Base-by-base conservation (phyloP, 805 yeast species). In the Teunomyces cretensis region DNA sequence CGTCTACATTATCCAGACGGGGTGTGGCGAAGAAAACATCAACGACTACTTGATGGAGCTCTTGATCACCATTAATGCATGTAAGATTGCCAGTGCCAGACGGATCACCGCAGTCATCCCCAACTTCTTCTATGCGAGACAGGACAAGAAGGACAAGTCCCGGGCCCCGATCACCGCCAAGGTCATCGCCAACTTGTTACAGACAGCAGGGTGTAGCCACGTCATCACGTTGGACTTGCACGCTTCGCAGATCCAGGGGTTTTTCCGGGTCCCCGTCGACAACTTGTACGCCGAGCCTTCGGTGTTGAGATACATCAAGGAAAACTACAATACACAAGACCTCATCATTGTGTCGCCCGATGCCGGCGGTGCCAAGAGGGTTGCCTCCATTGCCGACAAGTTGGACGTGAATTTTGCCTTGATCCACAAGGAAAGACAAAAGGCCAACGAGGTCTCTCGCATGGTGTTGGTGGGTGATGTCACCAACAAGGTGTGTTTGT, bases 301-400 rank as follows among this genome's bases (percentile, higher is more conserved):
- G 45, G 95, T 88, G 15, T 77, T 92, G 39, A 74, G 86, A 54
- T 94, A 88, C 65, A 88, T 92, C 55, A 81, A 79, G 51, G 87
- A 82, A 49, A 78, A 81, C 52, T 72, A 81, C 37, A 75, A 78
- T 51, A 67, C 73, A 50, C 74, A 82, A 47, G 70, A 78, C 42
- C 78, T 90, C 8, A 88, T 90, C 42, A 80, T 92, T 44, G 95
- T 92, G 9, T 89, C 97, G 4, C 99, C 99, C 2, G 99, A 92
- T 70, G 99, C 99, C 2, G 99, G 99, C 56, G 99, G 99, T 48
- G 98, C 98, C 44, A 92, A 92, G 67, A 80, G 99, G 54, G 99
- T 91, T 22, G 98, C 98, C 2, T 83, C 91, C 4, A 72, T 92
- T 42, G 98, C 98, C 11, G 98, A 92, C 60, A 81, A 86, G 57